Evolutionary conservation across 2,329 filamentous ascomycete genomes (phyloP), one percentile per base, ranked within the genome.

Genomic region (Microsporum audouinii): DNA sequence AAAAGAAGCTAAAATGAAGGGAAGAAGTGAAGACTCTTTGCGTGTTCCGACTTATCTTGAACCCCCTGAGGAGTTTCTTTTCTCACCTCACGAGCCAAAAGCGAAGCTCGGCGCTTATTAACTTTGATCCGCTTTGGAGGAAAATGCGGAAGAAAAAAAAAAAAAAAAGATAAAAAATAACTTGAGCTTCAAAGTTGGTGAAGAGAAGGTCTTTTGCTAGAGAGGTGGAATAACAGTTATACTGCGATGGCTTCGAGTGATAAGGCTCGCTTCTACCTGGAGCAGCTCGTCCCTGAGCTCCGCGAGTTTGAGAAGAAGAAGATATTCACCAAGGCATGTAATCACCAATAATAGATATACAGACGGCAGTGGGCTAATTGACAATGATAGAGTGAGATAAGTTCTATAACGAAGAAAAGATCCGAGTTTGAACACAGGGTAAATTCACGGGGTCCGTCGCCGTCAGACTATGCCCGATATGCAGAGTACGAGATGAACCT

Each of bases 381-480:
- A 55, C 61, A 57, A 31, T 67, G 51, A 27, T 68, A 94, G 85
- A 88, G 95, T 66, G 92, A 99, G 74, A 96, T 99, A 71, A 83
- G 84, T 64, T 87, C 87, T 53, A 91, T 99, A 66, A 87, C 95
- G 59, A 86, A 87, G 71, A 96, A 94, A 74, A 86, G 94, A 68
- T 95, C 90, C 70, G 88, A 95, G 68, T 95, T 91, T 72, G 94
- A 99, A 74, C 92, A 96, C 76, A 88, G 86, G 62, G 84, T 97
- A 66, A 88, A 96, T 64, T 86, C 89, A 2, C 86, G 90, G 29
- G 89, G 91, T 57, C 86, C 86, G 63, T 83, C 83, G 47, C 83
- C 91, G 0, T 76, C 82, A 63, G 90, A 96, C 71, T 97, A 89
- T 77, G 85, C 89, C 60, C 83, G 86, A 66, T 99, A 97, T 77